Evolutionary conservation across 2,329 filamentous ascomycete genomes (phyloP).

Genomic region (Sporothrix curviconia): DNA sequence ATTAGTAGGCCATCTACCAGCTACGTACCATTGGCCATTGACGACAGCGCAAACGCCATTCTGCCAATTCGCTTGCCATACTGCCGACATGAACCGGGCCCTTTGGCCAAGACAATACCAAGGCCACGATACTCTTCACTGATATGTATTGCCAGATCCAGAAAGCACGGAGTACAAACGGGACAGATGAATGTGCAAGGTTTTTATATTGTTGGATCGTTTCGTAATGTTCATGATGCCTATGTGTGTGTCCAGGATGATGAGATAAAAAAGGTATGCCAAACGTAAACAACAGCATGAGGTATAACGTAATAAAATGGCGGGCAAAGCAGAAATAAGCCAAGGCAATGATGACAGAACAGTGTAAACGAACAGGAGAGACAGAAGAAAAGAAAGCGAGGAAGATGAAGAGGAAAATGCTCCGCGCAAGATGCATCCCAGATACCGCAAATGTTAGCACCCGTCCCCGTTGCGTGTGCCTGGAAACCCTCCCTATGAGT

Average conservation of each 20-base stretch:
- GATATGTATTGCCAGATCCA: too few relatives aligned
- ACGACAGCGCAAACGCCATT: neutral
- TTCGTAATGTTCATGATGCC: conserved; percentile 3
- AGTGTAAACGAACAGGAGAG: neutral
- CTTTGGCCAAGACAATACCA: neutral
- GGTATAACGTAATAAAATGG: neutral
- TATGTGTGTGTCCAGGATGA: neutral
- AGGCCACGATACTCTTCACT: too few relatives aligned
- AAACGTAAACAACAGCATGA: neutral
- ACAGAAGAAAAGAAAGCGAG: neutral
- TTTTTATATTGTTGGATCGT: conserved; percentile 5
- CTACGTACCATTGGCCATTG: neutral
- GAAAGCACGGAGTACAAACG: neutral
- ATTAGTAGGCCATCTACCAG: too few relatives aligned
- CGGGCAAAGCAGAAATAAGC: neutral
- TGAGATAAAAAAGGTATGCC: neutral
- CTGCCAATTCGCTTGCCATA: neutral
- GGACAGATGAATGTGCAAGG: neutral
- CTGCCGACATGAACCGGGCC: neutral
- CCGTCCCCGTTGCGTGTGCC: neutral
- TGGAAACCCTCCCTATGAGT: neutral
- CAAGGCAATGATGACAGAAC: neutral
- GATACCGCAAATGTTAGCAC: neutral
- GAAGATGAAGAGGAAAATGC: neutral
- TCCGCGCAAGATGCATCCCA: neutral